Evolutionary conservation across 768 basidiomycete species (phyloP).

Genomic region (Boletus barrowsii): DNA sequence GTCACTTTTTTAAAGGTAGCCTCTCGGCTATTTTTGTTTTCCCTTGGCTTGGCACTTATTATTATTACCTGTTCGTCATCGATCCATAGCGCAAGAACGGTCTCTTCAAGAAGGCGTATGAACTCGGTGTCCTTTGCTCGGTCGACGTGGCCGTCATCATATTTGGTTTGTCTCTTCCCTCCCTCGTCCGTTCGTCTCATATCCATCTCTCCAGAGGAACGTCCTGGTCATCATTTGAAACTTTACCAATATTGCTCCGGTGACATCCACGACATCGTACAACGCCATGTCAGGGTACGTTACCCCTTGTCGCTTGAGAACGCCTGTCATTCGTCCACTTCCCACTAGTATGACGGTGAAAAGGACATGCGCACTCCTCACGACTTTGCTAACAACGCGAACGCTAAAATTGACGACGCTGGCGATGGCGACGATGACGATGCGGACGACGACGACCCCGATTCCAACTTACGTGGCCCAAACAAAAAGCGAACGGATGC

Average conservation of each 20-base stretch:
- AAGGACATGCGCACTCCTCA: constrained; percentile 46
- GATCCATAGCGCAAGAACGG: constrained; percentile 75
- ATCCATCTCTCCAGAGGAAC: constrained; percentile 53
- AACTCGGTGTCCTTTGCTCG: constrained; percentile 86
- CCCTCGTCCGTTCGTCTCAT: background rate
- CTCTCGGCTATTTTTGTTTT: constrained; percentile 61
- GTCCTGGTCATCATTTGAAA: constrained; percentile 75
- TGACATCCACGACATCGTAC: constrained; percentile 67
- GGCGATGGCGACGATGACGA: constrained; percentile 42
- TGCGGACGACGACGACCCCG: constrained; percentile 31
- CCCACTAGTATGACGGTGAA: constrained; percentile 47
- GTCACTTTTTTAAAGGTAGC: constrained; percentile 88
- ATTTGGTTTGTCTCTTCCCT: constrained; percentile 53
- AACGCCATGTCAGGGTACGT: constrained; percentile 57
- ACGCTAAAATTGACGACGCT: constrained; percentile 33
- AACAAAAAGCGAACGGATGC: constrained; percentile 24
- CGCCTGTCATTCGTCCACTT: background rate
- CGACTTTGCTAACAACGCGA: constrained; percentile 44
- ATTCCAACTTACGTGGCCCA: constrained; percentile 16
- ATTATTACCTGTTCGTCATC: constrained; percentile 20
- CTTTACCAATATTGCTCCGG: constrained; percentile 78
- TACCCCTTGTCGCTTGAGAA: constrained; percentile 3
- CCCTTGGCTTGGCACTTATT: constrained; percentile 36
- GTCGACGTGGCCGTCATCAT: constrained; percentile 88
- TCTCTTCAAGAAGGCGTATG: constrained; percentile 88